Conservation (phyloP, 176 grass and related monocot species). For the Oryza coarctata region DNA sequence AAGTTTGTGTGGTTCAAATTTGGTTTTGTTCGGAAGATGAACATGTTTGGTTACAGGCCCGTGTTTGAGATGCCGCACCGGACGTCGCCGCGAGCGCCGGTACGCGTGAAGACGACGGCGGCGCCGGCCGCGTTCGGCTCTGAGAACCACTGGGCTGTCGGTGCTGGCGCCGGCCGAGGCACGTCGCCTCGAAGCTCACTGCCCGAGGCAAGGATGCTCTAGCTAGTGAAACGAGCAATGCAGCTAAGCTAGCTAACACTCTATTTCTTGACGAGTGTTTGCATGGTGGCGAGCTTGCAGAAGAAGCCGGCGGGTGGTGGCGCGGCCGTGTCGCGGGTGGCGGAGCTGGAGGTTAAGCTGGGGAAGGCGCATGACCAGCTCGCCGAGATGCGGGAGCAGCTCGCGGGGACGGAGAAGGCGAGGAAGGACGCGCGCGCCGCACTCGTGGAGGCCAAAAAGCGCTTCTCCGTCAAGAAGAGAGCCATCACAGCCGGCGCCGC, state of each 20-base stretch:
- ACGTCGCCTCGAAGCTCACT: constrained; percentile 51
- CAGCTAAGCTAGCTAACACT: background rate
- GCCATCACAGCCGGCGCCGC: background rate
- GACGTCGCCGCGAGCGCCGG: constrained; percentile 31
- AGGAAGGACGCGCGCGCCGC: constrained; percentile 65
- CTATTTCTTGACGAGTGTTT: background rate
- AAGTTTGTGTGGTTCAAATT: background rate
- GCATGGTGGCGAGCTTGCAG: constrained; percentile 25
- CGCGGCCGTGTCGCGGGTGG: constrained; percentile 48
- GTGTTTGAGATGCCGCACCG: constrained; percentile 55
- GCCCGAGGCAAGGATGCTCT: constrained; percentile 57
- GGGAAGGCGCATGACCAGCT: constrained; percentile 58
- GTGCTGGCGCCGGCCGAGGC: constrained; percentile 29
- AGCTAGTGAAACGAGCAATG: background rate
- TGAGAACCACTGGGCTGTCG: constrained; percentile 37
- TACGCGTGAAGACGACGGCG: constrained; percentile 29
- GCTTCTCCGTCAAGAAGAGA: constrained; percentile 28
- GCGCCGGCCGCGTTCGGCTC: constrained; percentile 30
- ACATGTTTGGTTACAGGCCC: constrained; percentile 10
- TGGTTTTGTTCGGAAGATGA: background rate
- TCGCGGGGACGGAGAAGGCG: constrained; percentile 51
- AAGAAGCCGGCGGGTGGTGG: constrained; percentile 48
- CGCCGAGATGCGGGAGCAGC: constrained; percentile 58
- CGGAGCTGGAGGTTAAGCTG: constrained; percentile 72
- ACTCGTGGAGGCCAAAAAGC: constrained; percentile 65